Percentiles rank a stretch among this genome's conserved stretches.
phyloP scores from a whole-genome alignment of 2,329 filamentous ascomycete species.

The Amauroascus verrucosus region DNA sequence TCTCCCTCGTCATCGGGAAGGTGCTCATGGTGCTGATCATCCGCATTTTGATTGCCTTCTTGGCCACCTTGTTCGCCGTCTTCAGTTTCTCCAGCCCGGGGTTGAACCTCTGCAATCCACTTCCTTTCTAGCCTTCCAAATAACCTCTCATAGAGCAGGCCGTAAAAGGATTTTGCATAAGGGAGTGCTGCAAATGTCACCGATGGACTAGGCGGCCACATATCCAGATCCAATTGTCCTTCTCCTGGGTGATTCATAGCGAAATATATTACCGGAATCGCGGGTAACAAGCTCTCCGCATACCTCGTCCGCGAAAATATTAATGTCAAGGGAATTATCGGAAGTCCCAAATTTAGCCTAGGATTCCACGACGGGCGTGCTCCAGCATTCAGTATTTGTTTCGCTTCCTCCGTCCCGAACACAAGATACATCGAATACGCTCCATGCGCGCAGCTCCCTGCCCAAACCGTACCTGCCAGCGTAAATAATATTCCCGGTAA shows the following conservation, averaged over 20 bases:
- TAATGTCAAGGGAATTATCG: constrained; percentile 57
- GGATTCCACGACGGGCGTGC: constrained; percentile 34
- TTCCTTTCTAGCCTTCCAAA: constrained; percentile 49
- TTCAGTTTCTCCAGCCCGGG: constrained; percentile 38
- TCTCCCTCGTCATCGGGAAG: constrained; percentile 31
- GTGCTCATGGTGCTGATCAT: constrained; percentile 29
- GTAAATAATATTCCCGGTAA: constrained; percentile 53
- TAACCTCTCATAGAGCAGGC: constrained; percentile 49
- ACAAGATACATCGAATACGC: constrained; percentile 54
- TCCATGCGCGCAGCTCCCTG: constrained; percentile 48
- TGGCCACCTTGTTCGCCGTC: constrained; percentile 15
- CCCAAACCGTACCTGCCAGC: constrained; percentile 39
- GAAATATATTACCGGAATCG: constrained; percentile 50
- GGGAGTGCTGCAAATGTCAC: constrained; percentile 57
- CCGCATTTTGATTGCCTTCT: constrained; percentile 22
- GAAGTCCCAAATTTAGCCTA: constrained; percentile 50
- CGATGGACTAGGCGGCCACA: constrained; percentile 57
- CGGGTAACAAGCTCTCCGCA: constrained; percentile 53
- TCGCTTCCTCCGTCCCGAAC: constrained; percentile 54
- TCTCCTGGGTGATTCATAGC: constrained; percentile 36
- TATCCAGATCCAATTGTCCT: constrained; percentile 41
- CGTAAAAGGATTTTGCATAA: constrained; percentile 55
- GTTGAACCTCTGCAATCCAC: constrained; percentile 55
- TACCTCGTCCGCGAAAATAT: constrained; percentile 57
- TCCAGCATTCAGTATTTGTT: constrained; percentile 41